phyloP scores from a whole-genome alignment of 106 monocot species.

The Platanthera zijinensis region DNA sequence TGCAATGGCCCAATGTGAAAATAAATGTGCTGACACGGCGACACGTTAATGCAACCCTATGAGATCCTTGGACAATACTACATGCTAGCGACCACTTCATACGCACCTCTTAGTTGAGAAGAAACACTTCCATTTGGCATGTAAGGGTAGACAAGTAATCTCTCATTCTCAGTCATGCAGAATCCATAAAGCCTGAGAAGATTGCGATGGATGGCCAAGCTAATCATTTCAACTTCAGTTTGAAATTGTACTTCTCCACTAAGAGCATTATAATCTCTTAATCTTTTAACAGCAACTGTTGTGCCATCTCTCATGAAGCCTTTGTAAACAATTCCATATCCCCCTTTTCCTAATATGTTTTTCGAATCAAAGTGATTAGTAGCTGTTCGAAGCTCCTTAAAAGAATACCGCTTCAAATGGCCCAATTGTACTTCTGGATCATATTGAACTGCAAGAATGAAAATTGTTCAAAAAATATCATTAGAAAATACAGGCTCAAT shows the following conservation, averaged over 20 bases:
- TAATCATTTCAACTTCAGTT: slow-evolving; percentile 33
- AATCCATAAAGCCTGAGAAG: slow-evolving; percentile 43
- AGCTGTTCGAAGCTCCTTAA: slow-evolving; percentile 49
- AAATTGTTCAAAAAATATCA: neutral
- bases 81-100: neutral
- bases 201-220: slow-evolving; percentile 47
- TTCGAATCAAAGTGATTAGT: slow-evolving; percentile 45
- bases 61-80: neutral
- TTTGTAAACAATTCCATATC: slow-evolving; percentile 53
- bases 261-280: slow-evolving; percentile 36
- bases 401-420: slow-evolving; percentile 33
- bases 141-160: slow-evolving; percentile 47
- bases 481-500: neutral
- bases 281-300: slow-evolving; percentile 41
- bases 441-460: slow-evolving; percentile 33
- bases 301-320: slow-evolving; percentile 42
- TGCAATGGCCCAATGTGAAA: too few relatives aligned
- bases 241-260: slow-evolving; percentile 34
- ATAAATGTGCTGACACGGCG: too few relatives aligned
- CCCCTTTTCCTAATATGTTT: slow-evolving; percentile 47
- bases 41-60: too few relatives aligned
- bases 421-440: slow-evolving; percentile 47
- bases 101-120: slow-evolving; percentile 37
- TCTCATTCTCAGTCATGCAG: slow-evolving; percentile 39
- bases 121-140: slow-evolving; percentile 60